Evolutionary conservation across 176 grass and related monocot species (phyloP), one percentile per base, ranked within the genome.

Genomic region (Oryza longistaminata): DNA sequence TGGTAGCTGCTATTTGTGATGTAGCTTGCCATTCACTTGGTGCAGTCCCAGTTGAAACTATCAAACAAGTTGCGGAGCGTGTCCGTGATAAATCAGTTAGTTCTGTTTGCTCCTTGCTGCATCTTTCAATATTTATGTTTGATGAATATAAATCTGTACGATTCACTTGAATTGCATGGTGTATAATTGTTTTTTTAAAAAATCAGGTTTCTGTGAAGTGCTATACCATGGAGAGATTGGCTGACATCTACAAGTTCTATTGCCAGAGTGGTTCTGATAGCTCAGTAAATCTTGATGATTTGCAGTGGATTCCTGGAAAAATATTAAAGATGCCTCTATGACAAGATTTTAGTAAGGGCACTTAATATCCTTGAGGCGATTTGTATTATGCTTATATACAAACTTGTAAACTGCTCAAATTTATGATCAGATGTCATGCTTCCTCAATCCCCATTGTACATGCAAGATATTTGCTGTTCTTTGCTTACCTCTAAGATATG

Each of bases 81-180:
- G 84, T 99, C 86, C 97, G 97, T 79, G 97, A 99, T 89, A 99
- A 95, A 99, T 92, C 97, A 74, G 97, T 94, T 80, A 86, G 88
- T 91, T 75, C 88, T 33, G 83, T 82, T 85, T 83, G 14, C 40
- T 75, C 34, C 73, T 85, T 26, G 42, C 55, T n/a, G 14, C 52
- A 34, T 58, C 45, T 43, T 81, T 72, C 69, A 70, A 46, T 64
- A 29, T 65, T 70, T 88, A 44, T 82, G 16, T 22, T 60, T 9
- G 25, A 40, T 78, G 64, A 45, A 67, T 68, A 80, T 71, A 17
- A n/a, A 80, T 71, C 45, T 78, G 4, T 52, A 74, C 67, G 46
- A 39, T 87, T 86, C 82, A 68, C 77, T 86, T 83, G 70, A 83
- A 76, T 85, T n/a, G 25, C 64, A 52, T 21, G 29, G 17, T 73